Base-by-base conservation (phyloP, 352 stramenopile species). In the Phytophthora pini region DNA sequence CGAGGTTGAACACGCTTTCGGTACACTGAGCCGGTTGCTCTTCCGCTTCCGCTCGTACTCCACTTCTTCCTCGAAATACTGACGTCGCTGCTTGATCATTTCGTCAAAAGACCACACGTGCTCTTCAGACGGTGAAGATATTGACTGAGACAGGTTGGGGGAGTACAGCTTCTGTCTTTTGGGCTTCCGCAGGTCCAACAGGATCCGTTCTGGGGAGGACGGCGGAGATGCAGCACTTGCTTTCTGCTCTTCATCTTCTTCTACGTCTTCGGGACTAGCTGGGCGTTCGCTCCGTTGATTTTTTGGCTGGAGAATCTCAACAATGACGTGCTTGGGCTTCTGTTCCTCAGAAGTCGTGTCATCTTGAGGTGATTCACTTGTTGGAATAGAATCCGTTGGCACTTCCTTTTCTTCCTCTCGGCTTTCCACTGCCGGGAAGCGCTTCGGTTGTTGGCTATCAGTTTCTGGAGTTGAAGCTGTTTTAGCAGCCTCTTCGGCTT, bases 11-110 rank as follows among this genome's bases (percentile, higher is more conserved):
- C 79, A 87, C 20, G 58, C 43, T 38, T 79, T 72, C 27, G 77
- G 77, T 5, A 87, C 62, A 45, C 72, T 71, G 0, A 79, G 56
- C 2, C 57, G 76, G 20, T 59, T 70, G 29, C 40, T 70, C 39
- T 76, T 73, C 15, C 62, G 59, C 29, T 71, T 70, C 32, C 43
- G 47, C 32, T 82, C 74, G 15, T 75, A 61, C 20, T 79, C 62
- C 6, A 79, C 68, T 70, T 84, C 70, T 60, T 81, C 68, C 5
- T 66, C 54, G 32, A 87, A 84, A 67, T 70, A 86, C 20, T 72
- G 62, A 29, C 76, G 51, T 22, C 77, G 68, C 29, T 80, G 70
- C 26, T 68, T 65, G 20, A 62, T 22, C 68, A 87, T 77, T 36
- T 85, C 72, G 5, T 62, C 47, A 32, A 84, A 66, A 36, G 76